Base-by-base conservation (phyloP, 371 early-diverging fungal genomes). In the Sporodiniella umbellata region DNA sequence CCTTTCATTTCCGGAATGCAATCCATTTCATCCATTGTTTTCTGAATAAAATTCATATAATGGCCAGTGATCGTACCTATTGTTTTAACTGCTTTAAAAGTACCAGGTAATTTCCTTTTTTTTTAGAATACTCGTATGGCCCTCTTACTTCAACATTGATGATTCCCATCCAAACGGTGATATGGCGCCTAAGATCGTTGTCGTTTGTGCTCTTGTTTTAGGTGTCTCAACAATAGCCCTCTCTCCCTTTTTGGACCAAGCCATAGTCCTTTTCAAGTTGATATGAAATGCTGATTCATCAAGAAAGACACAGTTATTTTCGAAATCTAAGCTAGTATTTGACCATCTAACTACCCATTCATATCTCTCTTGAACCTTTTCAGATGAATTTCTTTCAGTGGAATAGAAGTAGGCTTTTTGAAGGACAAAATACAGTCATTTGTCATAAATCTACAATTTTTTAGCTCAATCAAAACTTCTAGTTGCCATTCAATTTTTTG, bases 11-110 rank as follows among this genome's bases (percentile, higher is more conserved):
- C 42, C 18, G 40, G 33, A 49, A 46, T 26, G 15, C 37, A 40
- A 58, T 58, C 48, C 58, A 58, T 48, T 40, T 44, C 39, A 46
- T 48, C 43, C 52, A 53, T 51, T 23, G 44, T 44, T 35, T 51
- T 48, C 26, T 46, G 23, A 44, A 58, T 39, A 37, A 55, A 49
- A n/a, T 33, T 24, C 19, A 49, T 4, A 37, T 43, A 55, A 38
- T 54, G 54, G n/a, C 42, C 54, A 33, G 54, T 31, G 40, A 31
- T 42, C 28, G 43, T 54, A 28, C 10, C 30, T 28, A 10, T 28
- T 28, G 4, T 28, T 28, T 28, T 28, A 28, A 28, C 30, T 28
- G 30, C 30, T 28, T 28, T 28, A 28, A 10, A 28, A 28, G 30
- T 28, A 28, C 30, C 30, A 28, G 30, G 30, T 28, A 7, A 28